Conservation (phyloP, 495 filamentous ascomycete species). For the Annulohypoxylon stygium region DNA sequence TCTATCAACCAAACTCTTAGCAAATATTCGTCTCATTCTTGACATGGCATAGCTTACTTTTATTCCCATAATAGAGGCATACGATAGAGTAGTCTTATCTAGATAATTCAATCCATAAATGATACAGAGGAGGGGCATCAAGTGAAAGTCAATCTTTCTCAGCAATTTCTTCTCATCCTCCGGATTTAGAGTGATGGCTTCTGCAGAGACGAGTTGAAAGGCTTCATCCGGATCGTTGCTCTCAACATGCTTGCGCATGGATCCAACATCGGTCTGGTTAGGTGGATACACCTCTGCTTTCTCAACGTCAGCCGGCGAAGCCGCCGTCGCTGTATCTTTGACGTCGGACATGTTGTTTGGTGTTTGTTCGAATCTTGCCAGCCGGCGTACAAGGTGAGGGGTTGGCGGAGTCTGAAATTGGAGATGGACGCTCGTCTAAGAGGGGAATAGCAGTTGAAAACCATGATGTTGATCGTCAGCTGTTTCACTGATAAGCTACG, state of each 20-base stretch:
- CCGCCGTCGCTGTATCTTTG: constrained; percentile 15
- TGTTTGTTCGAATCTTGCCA: background rate
- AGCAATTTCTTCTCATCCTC: constrained; percentile 64
- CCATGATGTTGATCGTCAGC: constrained; percentile 34
- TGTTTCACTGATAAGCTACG: constrained; percentile 31
- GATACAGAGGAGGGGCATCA: constrained; percentile 73
- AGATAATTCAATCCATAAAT: constrained; percentile 75
- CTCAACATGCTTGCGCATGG: constrained; percentile 38
- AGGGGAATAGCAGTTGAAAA: background rate
- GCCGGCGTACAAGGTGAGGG: background rate
- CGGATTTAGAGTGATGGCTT: constrained; percentile 52
- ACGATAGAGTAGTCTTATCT: constrained; percentile 75
- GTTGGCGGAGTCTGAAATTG: constrained; percentile 14
- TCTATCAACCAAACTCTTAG: constrained; percentile 21
- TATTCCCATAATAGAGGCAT: constrained; percentile 73
- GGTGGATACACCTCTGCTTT: constrained; percentile 33
- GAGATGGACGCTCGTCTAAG: constrained; percentile 8
- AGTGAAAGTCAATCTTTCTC: constrained; percentile 69
- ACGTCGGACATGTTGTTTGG: constrained; percentile 34
- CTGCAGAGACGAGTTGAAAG: constrained; percentile 48
- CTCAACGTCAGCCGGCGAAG: constrained; percentile 34
- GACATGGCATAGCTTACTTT: constrained; percentile 54
- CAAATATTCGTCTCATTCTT: constrained; percentile 53
- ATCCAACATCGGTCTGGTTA: constrained; percentile 8
- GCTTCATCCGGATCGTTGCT: constrained; percentile 50